These are phyloP conservation scores for Malus fusca DNA, from an alignment of 306 rosid species.

Conservation along the genomic window DNA sequence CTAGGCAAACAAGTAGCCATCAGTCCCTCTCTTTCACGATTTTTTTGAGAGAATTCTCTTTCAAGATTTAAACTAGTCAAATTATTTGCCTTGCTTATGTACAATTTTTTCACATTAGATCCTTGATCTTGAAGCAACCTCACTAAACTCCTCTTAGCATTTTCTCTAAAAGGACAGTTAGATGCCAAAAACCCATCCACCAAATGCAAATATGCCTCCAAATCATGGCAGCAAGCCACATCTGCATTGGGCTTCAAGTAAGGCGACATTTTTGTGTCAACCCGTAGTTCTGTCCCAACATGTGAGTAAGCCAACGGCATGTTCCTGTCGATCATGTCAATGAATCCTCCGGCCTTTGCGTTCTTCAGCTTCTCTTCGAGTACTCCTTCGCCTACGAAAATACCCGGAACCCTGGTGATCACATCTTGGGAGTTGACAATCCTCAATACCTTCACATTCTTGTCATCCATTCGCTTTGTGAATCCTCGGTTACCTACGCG, in stretches of 20 bases:
- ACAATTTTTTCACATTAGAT: conserved; percentile 69
- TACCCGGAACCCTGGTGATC: conserved; percentile 61
- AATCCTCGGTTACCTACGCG: conserved; percentile 69
- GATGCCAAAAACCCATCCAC: conserved; percentile 91
- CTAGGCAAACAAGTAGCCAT: conserved; percentile 59
- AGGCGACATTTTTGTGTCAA: conserved; percentile 81
- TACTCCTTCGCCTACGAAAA: conserved; percentile 37
- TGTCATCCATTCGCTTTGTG: conserved; percentile 26
- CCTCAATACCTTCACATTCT: conserved; percentile 60
- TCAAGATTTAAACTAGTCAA: conserved; percentile 41
- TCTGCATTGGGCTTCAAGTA: conserved; percentile 80
- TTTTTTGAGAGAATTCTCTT: conserved; percentile 12
- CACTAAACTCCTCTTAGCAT: conserved; percentile 75
- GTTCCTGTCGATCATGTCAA: conserved; percentile 46
- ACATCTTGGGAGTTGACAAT: conserved; percentile 85
- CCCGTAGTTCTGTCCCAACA: conserved; percentile 71
- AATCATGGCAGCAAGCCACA: conserved; percentile 79
- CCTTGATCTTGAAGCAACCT: conserved; percentile 66
- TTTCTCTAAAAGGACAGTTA: conserved; percentile 67
- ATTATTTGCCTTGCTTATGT: conserved; percentile 62
- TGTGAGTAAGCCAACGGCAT: conserved; percentile 62
- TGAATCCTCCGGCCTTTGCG: conserved; percentile 22
- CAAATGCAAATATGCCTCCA: conserved; percentile 86
- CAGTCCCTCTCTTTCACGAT: conserved; percentile 32
- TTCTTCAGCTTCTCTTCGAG: conserved; percentile 35